These are phyloP conservation scores for Kodamaea kaohsiungensis DNA, from an alignment of 805 yeast species.

Conservation along the genomic window DNA sequence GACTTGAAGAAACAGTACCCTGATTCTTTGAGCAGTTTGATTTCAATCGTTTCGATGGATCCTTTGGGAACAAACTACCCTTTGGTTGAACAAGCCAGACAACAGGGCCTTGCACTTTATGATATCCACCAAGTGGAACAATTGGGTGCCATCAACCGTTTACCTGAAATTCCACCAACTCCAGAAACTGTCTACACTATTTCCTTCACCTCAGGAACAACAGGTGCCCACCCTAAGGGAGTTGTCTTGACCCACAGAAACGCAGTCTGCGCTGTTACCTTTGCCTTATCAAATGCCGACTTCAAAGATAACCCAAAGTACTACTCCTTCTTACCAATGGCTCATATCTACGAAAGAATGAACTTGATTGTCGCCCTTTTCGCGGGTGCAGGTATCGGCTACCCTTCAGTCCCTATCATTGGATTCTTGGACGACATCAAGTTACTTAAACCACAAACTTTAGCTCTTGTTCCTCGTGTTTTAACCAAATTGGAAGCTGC, in stretches of 20 bases:
- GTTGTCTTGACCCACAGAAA: conserved; percentile 48
- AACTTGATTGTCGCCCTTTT: conserved; percentile 14
- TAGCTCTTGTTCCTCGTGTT: conserved; percentile 36
- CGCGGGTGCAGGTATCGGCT: conserved; percentile 23
- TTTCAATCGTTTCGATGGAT: conserved; percentile 41
- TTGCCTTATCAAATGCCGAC: conserved; percentile 11
- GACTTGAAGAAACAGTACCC: conserved; percentile 28
- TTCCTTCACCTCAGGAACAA: conserved; percentile 57
- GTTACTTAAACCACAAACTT: conserved; percentile 26
- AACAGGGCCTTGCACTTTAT: conserved; percentile 23
- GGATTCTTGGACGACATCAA: conserved; percentile 32
- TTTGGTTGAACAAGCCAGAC: conserved; percentile 18
- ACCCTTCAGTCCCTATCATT: conserved; percentile 32
- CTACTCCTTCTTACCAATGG: conserved; percentile 27
- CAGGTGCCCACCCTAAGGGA: conserved; percentile 78
- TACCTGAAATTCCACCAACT: conserved; percentile 27
- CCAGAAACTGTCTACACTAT: conserved; percentile 40
- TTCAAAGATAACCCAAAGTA: conserved; percentile 10
- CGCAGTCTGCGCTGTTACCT: conserved; percentile 19
- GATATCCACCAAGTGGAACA: conserved; percentile 25
- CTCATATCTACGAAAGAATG: conserved; percentile 26
- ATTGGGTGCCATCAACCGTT: conserved; percentile 41
- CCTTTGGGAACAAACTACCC: conserved; percentile 15
- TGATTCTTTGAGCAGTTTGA: conserved; percentile 28
- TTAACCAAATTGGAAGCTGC: conserved; percentile 47